Evolutionary conservation across 306 rosid genomes (phyloP).

Genomic region (Arachis stenosperma): DNA sequence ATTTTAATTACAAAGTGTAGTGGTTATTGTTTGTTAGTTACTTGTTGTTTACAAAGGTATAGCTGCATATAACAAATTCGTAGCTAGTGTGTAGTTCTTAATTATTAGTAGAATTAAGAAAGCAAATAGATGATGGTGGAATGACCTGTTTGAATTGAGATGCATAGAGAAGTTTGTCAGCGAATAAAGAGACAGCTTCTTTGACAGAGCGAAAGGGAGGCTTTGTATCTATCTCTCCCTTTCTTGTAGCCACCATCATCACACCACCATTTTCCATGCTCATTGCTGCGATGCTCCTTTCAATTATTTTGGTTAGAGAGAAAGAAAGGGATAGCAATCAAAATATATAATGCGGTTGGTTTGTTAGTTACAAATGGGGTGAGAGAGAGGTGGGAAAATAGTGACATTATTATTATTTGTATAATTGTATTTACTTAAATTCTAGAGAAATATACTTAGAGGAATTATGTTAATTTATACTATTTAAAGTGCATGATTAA

Average conservation of each 20-base stretch:
- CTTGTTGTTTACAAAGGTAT: too few relatives aligned
- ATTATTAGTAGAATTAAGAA: too few relatives aligned
- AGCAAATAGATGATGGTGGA: too few relatives aligned
- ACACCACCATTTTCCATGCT: slow-evolving; percentile 43
- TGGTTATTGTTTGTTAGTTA: neutral
- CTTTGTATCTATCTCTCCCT: slow-evolving; percentile 84
- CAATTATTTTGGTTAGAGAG: slow-evolving; percentile 14
- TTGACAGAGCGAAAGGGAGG: slow-evolving; percentile 81
- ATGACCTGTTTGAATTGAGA: slow-evolving; percentile 69
- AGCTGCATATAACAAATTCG: neutral
- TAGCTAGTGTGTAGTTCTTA: neutral
- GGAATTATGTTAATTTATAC: too few relatives aligned
- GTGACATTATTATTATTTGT: too few relatives aligned
- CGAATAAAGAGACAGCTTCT: slow-evolving; percentile 86
- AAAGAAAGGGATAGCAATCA: neutral
- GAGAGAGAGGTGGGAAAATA: too few relatives aligned
- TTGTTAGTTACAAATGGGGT: neutral
- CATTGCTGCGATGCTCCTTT: slow-evolving; percentile 7
- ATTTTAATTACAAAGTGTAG: too few relatives aligned
- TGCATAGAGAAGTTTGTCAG: slow-evolving; percentile 70
- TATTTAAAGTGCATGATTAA: too few relatives aligned
- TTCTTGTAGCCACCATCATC: slow-evolving; percentile 43
- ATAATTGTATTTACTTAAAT: too few relatives aligned
- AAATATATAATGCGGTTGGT: slow-evolving; percentile 29
- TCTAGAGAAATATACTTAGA: too few relatives aligned